Percentiles rank a stretch among this genome's conserved stretches.
Evolutionary conservation across 768 basidiomycete species (phyloP).

Genomic region (Mycena metata): DNA sequence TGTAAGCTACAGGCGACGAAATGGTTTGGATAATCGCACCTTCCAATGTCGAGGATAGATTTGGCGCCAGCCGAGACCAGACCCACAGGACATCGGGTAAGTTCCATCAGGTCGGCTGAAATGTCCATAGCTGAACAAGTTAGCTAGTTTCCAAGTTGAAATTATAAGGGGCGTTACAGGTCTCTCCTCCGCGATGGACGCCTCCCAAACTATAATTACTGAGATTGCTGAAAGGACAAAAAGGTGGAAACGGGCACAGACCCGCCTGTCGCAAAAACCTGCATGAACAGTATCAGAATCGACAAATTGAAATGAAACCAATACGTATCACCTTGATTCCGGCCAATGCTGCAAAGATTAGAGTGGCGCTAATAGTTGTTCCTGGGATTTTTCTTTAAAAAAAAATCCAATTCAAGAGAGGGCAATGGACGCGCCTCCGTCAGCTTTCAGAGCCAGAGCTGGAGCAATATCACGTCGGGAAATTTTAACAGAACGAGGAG

Average conservation of each 20-base stretch:
- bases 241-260: conserved; percentile 51
- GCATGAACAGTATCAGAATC: conserved; percentile 29
- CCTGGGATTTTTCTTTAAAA: too few species aligned
- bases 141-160: background rate
- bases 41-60: conserved; percentile 93
- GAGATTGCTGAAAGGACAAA: background rate
- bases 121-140: conserved; percentile 86
- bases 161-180: conserved; percentile 46
- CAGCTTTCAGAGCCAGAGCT: conserved; percentile 72
- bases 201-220: conserved; percentile 73
- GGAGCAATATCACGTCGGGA: conserved; percentile 87
- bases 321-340: conserved; percentile 84
- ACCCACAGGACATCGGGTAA: conserved; percentile 90
- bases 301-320: conserved; percentile 4
- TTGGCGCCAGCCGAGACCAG: conserved; percentile 95
- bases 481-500: conserved; percentile 67
- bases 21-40: conserved; percentile 53
- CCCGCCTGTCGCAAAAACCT: conserved; percentile 97
- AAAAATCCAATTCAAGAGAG: too few species aligned
- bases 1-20: background rate
- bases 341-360: conserved; percentile 81
- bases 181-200: conserved; percentile 74
- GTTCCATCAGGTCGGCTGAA: conserved; percentile 93
- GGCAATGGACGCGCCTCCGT: conserved; percentile 72
- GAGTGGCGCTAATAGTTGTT: conserved; percentile 80